phyloP scores from a whole-genome alignment of 1,284 basidiomycete genomes.

The Rhodofomes roseus region DNA sequence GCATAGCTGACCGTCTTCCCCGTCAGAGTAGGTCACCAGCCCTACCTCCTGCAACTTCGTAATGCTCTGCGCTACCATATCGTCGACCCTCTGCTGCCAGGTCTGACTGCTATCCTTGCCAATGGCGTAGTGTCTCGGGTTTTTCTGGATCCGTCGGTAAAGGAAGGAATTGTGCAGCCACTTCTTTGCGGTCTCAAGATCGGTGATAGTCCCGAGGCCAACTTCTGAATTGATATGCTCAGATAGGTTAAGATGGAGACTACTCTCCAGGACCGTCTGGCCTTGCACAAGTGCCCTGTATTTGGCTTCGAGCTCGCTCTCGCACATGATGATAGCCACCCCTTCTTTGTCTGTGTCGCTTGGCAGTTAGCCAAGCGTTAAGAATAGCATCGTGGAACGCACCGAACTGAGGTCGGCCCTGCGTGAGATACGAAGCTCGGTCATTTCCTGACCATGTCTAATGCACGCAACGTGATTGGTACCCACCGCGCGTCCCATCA shows the following conservation, averaged over 20 bases:
- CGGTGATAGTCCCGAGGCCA: slow-evolving; percentile 75
- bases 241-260: slow-evolving; percentile 75
- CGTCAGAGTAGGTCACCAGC: slow-evolving; percentile 46
- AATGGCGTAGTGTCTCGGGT: slow-evolving; percentile 74
- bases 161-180: slow-evolving; percentile 86
- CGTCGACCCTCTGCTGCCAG: slow-evolving; percentile 69
- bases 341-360: slow-evolving; percentile 64
- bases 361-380: slow-evolving; percentile 7
- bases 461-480: neutral
- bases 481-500: slow-evolving; percentile 79
- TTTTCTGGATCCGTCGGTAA: slow-evolving; percentile 79
- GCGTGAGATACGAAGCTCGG: slow-evolving; percentile 7
- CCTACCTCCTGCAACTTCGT: slow-evolving; percentile 52
- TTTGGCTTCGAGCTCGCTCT: slow-evolving; percentile 67
- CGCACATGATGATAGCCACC: slow-evolving; percentile 77
- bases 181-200: slow-evolving; percentile 61
- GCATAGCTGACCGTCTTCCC: slow-evolving; percentile 36
- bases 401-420: slow-evolving; percentile 95
- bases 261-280: slow-evolving; percentile 78
- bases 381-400: slow-evolving; percentile 11
- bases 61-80: slow-evolving; percentile 68
- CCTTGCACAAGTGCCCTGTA: slow-evolving; percentile 66
- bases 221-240: slow-evolving; percentile 95
- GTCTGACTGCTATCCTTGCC: slow-evolving; percentile 54
- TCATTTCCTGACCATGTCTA: neutral